Conservation (phyloP, 305 asterid species). For the Solanum aculeatissimum region DNA sequence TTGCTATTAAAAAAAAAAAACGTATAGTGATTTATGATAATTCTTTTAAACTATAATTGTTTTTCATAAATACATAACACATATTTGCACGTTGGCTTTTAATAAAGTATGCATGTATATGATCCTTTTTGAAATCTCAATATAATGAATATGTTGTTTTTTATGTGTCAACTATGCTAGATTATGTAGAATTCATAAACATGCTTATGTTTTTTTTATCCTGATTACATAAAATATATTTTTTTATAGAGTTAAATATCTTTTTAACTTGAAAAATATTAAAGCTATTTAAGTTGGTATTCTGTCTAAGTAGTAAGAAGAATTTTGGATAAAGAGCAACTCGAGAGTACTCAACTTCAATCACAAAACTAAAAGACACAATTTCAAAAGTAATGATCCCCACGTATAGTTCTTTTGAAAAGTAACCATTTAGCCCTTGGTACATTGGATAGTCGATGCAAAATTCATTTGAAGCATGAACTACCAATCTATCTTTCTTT, state of each 20-base stretch:
- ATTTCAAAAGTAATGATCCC: rapidly evolving
- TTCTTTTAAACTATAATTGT: no score
- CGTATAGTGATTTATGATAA: no score
- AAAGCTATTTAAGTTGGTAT: not conserved
- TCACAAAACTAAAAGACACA: not conserved
- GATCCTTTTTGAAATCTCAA: not conserved
- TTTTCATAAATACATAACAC: no score
- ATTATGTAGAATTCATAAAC: not conserved
- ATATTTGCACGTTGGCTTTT: no score
- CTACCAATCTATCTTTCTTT: not conserved
- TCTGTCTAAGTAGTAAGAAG: rapidly evolving
- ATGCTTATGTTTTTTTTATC: no score
- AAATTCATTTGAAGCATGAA: not conserved
- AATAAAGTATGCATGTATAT: rapidly evolving
- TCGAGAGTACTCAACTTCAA: not conserved
- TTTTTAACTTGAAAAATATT: not conserved
- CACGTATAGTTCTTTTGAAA: rapidly evolving
- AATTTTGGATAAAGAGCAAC: not conserved
- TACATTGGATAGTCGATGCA: not conserved
- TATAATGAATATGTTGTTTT: not conserved
- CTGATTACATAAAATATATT: rapidly evolving
- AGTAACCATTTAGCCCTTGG: not conserved
- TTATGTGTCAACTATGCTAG: not conserved
- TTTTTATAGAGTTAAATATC: not conserved
- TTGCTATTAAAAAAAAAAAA: no score